These are phyloP conservation scores for Helenozyma baotianmanensis DNA, from an alignment of 805 yeast genomes.

Conservation along the genomic window DNA sequence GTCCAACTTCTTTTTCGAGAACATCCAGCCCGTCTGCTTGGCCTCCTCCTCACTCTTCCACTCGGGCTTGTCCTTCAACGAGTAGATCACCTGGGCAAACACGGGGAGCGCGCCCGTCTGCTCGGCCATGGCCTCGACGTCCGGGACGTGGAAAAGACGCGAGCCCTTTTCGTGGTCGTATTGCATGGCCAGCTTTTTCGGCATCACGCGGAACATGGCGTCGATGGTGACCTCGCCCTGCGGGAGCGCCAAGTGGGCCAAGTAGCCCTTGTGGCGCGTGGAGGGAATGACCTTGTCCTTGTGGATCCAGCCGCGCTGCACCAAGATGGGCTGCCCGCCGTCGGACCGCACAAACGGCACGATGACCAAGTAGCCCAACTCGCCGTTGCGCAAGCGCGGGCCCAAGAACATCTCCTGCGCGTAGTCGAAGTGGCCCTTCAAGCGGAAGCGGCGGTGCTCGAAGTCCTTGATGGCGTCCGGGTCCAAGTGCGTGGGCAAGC, in stretches of 20 bases:
- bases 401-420: slow-evolving; percentile 88
- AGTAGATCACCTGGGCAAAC: slow-evolving; percentile 69
- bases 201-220: slow-evolving; percentile 69
- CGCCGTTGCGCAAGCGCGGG: slow-evolving; percentile 67
- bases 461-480: slow-evolving; percentile 66
- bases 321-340: slow-evolving; percentile 71
- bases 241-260: slow-evolving; percentile 71
- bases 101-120: slow-evolving; percentile 65
- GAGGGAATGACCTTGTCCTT: slow-evolving; percentile 60
- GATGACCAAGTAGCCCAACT: slow-evolving; percentile 71
- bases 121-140: slow-evolving; percentile 74
- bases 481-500: slow-evolving; percentile 59
- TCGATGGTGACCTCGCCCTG: slow-evolving; percentile 65
- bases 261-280: slow-evolving; percentile 41
- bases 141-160: slow-evolving; percentile 72
- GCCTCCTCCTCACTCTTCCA: slow-evolving; percentile 22
- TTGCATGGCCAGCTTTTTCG: slow-evolving; percentile 58
- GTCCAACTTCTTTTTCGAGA: slow-evolving; percentile 8
- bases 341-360: slow-evolving; percentile 76
- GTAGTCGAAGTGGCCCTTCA: slow-evolving; percentile 77
- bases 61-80: slow-evolving; percentile 61
- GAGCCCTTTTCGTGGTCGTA: slow-evolving; percentile 65
- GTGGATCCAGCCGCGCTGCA: slow-evolving; percentile 90
- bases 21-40: slow-evolving; percentile 11
- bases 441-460: slow-evolving; percentile 75